Evolutionary conservation across 2,329 filamentous ascomycete species (phyloP), one percentile per base, ranked within the genome.

Genomic region (Diplodia corticola): DNA sequence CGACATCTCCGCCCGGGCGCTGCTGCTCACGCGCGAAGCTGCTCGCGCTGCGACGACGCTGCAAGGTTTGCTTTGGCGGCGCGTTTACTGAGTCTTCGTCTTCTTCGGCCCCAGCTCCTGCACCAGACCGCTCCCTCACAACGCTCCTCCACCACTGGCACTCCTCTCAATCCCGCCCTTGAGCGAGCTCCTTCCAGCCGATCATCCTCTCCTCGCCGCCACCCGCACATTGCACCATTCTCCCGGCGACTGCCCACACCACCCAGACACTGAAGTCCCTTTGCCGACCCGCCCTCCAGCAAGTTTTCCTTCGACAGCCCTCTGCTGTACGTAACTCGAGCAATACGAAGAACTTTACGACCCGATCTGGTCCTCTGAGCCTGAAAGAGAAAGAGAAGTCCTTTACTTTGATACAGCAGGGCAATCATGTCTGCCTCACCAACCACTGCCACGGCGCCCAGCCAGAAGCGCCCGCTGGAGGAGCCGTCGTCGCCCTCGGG

Each of bases 401-500:
- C 55, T 68, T 68, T 59, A 68, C 67, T 60, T 61, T 67, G 53
- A 67, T 50, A 64, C 44, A 67, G 51, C 51, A 67, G 64, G 49
- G 60, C 55, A 50, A 59, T 49, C 67, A 82, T 82, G 80, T 80
- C 80, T 72, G 78, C 79, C 46, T 80, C 79, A 68, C 80, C 81
- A 35, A 81, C 80, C 64, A 73, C 78, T 64, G 78, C 80, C 57
- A 79, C 81, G 67, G 80, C 80, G 69, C 87, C 87, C 60, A 90
- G 88, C 67, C 88, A 91, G 76, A 99, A 99, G 87, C 93, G 95
- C 75, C 95, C 95, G 68, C 88, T 99, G 70, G 95, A 99, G 84
- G 95, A 98, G 77, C 91, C 94, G 12, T 98, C 95, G 20, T 99
- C 95, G 10, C 95, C 95, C 40, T 96, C 93, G 35, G 91, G 91